Evolutionary conservation across 2,329 filamentous ascomycete genomes (phyloP), one percentile per base, ranked within the genome.

Genomic region (Phoma sp.): DNA sequence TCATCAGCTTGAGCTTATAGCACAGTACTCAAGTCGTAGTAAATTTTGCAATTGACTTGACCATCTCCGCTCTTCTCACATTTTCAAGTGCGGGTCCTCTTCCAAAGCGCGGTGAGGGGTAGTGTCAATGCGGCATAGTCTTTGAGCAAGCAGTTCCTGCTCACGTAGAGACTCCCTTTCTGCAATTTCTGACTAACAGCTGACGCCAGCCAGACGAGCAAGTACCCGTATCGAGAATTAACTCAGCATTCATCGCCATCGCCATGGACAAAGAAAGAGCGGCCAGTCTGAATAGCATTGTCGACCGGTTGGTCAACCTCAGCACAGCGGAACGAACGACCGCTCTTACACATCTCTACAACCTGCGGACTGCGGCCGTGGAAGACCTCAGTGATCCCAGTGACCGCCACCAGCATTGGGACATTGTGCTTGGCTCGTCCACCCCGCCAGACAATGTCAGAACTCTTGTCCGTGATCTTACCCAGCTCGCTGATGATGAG

Each of bases 281-380:
- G 3, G 2, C n/a, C 21, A 30, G 36, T 12, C 9, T 54, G 10
- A 25, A 54, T 9, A 12, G 29, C 23, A 36, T 54, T 21, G 30
- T 49, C 18, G 40, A 49, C 33, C 32, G 45, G n/a, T 18, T 54
- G 9, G 28, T 30, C 2, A 15, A 36, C 11, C 51, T 54, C 9
- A 43, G 18, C 12, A 18, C 34, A 7, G n/a, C 42, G 18, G 39
- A 48, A 17, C 45, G 51, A 12, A 54, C 45, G 17, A 28, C 28
- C 1, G 45, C 51, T 30, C 51, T 54, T 11, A 49, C 45, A n/a
- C 51, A 48, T 17, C 51, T 54, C 17, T 54, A 45, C 34, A 49
- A 40, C 12, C 21, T 54, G 14, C 51, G 51, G 6, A 54, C 40
- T 20, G 51, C 51, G 12, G 51, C 51, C 5, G 40, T 54, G 10